phyloP scores from a whole-genome alignment of 305 asterid genomes.

The Solanum hybrid region DNA sequence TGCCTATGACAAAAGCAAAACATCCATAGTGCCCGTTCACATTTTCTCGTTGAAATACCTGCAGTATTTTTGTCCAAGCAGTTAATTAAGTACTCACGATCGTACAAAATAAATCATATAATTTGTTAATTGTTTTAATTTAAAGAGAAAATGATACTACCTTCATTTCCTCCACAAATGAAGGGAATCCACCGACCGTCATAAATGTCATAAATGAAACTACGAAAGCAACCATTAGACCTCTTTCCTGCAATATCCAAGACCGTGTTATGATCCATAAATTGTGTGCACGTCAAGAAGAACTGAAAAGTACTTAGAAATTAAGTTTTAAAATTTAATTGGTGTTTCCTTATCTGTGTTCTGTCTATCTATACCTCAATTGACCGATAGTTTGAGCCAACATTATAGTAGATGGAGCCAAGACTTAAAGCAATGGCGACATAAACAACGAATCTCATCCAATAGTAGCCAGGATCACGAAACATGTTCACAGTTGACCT shows the following conservation, averaged over 20 bases:
- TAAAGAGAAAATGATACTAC: not conserved
- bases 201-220: constrained; percentile 26
- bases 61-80: not conserved
- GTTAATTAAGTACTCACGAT: not conserved
- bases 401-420: constrained; percentile 20
- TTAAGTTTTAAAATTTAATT: not conserved
- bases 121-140: not conserved
- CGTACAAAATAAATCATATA: not conserved
- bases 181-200: constrained; percentile 30
- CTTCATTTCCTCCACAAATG: constrained; percentile 31
- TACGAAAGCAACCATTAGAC: constrained; percentile 19
- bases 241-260: constrained; percentile 13
- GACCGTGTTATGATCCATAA: not conserved
- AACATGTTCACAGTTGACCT: constrained; percentile 34
- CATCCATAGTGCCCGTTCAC: constrained; percentile 21
- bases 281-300: not conserved
- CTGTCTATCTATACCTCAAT: constrained; percentile 2
- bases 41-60: constrained; percentile 23
- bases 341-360: not conserved
- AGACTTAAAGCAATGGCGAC: constrained; percentile 9
- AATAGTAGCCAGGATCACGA: constrained; percentile 36
- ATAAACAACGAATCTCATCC: constrained; percentile 28
- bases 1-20: constrained; percentile 19
- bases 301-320: not conserved
- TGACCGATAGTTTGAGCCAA: constrained; percentile 10